Conservation (phyloP, 169 alveolate genomes). For the Plasmodium reichenowi region DNA sequence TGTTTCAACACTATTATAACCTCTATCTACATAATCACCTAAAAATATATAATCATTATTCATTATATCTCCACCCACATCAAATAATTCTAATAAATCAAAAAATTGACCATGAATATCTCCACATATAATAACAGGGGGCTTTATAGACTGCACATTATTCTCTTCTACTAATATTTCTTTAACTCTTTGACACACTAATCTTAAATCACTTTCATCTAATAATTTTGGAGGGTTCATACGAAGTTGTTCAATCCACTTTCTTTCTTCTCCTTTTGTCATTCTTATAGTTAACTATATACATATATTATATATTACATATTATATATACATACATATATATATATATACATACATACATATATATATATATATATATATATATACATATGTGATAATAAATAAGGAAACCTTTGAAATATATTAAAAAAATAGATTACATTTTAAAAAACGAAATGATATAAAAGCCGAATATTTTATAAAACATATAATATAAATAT, state of each 20-base stretch:
- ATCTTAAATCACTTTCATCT: slow-evolving; percentile 96
- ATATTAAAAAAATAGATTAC: too few relatives aligned
- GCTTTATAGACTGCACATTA: slow-evolving; percentile 96
- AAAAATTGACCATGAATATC: slow-evolving; percentile 98
- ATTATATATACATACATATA: slow-evolving; percentile 22
- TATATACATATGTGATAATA: neutral
- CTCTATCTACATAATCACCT: slow-evolving; percentile 99
- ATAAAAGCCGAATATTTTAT: too few relatives aligned
- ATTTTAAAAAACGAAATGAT: too few relatives aligned
- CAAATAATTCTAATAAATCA: slow-evolving; percentile 95
- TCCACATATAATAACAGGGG: slow-evolving; percentile 99
- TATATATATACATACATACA: neutral
- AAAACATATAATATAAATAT: too few relatives aligned
- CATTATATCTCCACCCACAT: slow-evolving; percentile 89
- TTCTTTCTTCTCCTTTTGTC: slow-evolving; percentile 89
- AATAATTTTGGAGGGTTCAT: slow-evolving; percentile 93
- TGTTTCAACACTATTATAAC: slow-evolving; percentile 98
- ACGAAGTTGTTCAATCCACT: slow-evolving; percentile 93
- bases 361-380: neutral
- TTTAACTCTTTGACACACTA: slow-evolving; percentile 96
- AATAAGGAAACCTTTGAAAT: too few relatives aligned
- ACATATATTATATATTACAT: slow-evolving; percentile 25
- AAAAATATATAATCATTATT: slow-evolving; percentile 96
- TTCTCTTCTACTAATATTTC: slow-evolving; percentile 97
- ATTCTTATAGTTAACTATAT: slow-evolving; percentile 10